phyloP scores from a whole-genome alignment of 169 alveolate species.

The Ichthyophthirius multifiliis region DNA sequence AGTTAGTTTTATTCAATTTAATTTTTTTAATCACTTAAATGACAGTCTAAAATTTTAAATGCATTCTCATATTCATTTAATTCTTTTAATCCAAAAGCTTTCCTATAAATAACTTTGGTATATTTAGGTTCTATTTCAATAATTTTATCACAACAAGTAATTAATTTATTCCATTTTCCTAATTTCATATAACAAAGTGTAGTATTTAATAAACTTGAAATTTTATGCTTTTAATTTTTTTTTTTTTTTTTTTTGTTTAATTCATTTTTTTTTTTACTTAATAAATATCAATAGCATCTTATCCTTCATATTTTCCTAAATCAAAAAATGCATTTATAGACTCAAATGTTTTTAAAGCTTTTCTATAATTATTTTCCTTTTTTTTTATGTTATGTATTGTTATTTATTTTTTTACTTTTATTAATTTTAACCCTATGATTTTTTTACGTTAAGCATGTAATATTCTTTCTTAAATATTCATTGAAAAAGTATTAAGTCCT shows the following conservation, averaged over 20 bases:
- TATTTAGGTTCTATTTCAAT: constrained; percentile 5
- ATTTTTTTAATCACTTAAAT: background rate
- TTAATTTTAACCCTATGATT: constrained; percentile 15
- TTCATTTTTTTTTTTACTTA: background rate
- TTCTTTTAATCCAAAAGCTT: constrained; percentile 20
- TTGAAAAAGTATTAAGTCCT: constrained; percentile 34
- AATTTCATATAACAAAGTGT: constrained; percentile 15
- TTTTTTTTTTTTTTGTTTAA: background rate
- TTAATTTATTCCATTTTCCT: constrained; percentile 19
- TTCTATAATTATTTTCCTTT: constrained; percentile 22
- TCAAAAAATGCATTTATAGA: constrained; percentile 42
- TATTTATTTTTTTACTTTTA: background rate
- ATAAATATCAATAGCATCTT: constrained; percentile 20
- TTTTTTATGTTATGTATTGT: too few relatives aligned
- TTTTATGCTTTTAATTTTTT: background rate
- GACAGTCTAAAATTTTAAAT: background rate
- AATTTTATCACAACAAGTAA: constrained; percentile 20
- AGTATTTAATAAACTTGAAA: constrained; percentile 24
- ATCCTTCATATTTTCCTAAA: constrained; percentile 27
- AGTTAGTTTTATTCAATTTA: background rate
- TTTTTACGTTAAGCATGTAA: constrained; percentile 26
- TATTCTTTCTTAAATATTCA: constrained; percentile 34
- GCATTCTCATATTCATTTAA: constrained; percentile 23
- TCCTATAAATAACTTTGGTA: constrained; percentile 24
- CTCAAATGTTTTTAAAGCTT: constrained; percentile 34